Evolutionary conservation across 108 stramenopile genomes (phyloP).

Genomic region (Cyclostephanos invisitatus): DNA sequence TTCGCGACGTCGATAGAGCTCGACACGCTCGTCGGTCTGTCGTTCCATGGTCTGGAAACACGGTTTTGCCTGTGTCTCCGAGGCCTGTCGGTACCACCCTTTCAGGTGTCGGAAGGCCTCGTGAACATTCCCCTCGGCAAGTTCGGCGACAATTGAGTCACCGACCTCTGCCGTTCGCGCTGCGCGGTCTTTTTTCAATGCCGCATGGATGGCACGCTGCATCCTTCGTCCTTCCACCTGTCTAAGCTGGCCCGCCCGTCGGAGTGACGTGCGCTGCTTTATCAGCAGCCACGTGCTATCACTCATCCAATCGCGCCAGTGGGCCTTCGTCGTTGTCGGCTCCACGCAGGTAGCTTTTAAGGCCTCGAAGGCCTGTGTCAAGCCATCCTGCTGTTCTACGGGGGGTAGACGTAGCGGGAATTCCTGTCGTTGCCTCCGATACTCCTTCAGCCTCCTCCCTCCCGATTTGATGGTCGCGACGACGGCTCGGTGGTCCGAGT

Average conservation of each 20-base stretch:
- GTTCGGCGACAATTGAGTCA: background rate
- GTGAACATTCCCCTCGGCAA: background rate
- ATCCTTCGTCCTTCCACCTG: background rate
- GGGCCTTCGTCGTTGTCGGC: background rate
- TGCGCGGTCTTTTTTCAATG: background rate
- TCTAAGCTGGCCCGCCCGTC: background rate
- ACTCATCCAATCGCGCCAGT: background rate
- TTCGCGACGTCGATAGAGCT: no score
- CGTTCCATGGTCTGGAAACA: no score
- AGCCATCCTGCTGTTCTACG: no score
- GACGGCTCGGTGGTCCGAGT: no score
- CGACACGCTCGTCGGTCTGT: no score
- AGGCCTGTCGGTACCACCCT: background rate
- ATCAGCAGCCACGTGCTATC: background rate
- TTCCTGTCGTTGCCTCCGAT: no score
- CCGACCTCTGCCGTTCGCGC: background rate
- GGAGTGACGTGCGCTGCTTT: background rate
- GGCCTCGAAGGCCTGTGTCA: background rate
- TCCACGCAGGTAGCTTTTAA: background rate
- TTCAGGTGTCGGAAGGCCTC: no score
- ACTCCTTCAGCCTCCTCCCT: no score
- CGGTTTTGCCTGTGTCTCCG: background rate
- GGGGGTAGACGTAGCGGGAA: no score
- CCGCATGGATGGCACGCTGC: background rate
- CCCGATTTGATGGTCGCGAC: no score